Conservation (phyloP, 257 asterid species). For the Plantago elongata region DNA sequence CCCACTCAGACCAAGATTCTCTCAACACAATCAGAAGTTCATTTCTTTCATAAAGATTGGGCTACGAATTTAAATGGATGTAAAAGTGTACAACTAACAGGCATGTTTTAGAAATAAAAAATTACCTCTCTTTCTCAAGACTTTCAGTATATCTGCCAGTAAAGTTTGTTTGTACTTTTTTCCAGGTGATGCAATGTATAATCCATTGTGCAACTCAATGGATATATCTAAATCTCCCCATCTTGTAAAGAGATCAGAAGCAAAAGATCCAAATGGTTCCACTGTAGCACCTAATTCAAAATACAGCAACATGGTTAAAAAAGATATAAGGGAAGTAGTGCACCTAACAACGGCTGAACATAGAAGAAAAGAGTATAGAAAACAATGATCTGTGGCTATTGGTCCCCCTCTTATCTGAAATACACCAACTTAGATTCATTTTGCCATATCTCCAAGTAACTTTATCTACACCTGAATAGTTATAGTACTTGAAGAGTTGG, state of each 20-base stretch:
- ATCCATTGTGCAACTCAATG: constrained; percentile 66
- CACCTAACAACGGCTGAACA: neutral
- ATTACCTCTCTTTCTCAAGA: constrained; percentile 65
- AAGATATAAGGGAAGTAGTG: constrained; percentile 1
- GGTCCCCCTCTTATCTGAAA: neutral
- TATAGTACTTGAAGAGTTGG: too few relatives aligned
- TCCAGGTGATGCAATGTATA: constrained; percentile 58
- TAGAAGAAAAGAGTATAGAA: neutral
- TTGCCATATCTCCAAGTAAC: too few relatives aligned
- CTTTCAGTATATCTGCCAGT: constrained; percentile 52
- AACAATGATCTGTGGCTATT: neutral
- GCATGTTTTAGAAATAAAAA: constrained; percentile 11
- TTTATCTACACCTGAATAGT: too few relatives aligned
- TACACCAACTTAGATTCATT: too few relatives aligned
- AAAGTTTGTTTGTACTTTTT: constrained; percentile 66
- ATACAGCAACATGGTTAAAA: constrained; percentile 24
- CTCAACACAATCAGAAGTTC: neutral
- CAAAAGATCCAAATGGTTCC: constrained; percentile 96
- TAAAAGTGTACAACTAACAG: constrained; percentile 1
- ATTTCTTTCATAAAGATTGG: neutral
- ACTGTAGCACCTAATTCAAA: constrained; percentile 84
- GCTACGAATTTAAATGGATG: neutral
- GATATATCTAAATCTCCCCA: constrained; percentile 98
- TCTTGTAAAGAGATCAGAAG: constrained; percentile 84
- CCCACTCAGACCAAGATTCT: neutral